Conservation (phyloP, 2,329 filamentous ascomycete species). For the Elsinoe australis region DNA sequence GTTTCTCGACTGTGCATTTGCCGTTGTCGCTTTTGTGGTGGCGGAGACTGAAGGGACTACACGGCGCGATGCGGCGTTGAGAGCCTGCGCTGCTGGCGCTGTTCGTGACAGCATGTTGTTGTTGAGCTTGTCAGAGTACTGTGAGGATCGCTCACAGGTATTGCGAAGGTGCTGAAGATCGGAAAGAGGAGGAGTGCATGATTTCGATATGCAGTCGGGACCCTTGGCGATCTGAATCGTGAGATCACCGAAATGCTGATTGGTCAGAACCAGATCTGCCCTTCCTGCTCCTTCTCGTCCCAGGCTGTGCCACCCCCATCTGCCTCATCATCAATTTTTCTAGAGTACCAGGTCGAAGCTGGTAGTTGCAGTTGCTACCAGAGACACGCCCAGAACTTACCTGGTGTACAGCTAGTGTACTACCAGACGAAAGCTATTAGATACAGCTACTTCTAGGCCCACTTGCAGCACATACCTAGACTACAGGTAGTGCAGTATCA, state of each 20-base stretch:
- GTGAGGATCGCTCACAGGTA: background rate
- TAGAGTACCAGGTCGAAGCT: too few species aligned
- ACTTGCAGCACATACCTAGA: too few species aligned
- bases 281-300: background rate
- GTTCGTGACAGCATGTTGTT: constrained; percentile 36
- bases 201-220: constrained; percentile 3
- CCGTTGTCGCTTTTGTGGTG: constrained; percentile 35
- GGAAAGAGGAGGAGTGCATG: background rate
- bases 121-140: background rate
- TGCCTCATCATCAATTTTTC: background rate
- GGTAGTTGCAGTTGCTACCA: too few species aligned
- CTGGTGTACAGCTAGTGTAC: too few species aligned
- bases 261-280: constrained; percentile 1
- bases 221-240: too few species aligned
- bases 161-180: background rate
- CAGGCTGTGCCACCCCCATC: background rate
- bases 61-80: constrained; percentile 36
- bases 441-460: too few species aligned
- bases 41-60: constrained; percentile 36
- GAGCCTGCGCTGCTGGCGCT: constrained; percentile 33
- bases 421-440: too few species aligned
- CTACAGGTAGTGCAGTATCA: too few species aligned
- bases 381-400: too few species aligned
- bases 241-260: constrained; percentile 9
- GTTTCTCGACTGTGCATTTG: constrained; percentile 50